Conservation (phyloP, 495 filamentous ascomycete genomes). For the Hypoxylon cercidicola region DNA sequence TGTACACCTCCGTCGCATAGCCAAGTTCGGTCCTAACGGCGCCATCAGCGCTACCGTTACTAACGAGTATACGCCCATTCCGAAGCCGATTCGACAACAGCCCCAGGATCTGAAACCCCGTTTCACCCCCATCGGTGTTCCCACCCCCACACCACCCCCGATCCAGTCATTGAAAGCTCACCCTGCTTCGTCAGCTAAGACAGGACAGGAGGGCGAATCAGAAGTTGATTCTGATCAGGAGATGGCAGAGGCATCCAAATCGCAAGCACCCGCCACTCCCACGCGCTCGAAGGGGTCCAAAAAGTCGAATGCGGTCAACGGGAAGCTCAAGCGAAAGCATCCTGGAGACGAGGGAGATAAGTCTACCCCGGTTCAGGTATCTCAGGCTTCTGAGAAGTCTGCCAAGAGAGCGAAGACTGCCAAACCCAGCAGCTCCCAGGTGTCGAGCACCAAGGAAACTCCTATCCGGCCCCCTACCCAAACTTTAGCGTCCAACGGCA, state of each 20-base stretch:
- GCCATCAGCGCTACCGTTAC: constrained; percentile 37
- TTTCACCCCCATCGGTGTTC: constrained; percentile 55
- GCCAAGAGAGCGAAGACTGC: constrained; percentile 38
- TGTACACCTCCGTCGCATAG: constrained; percentile 56
- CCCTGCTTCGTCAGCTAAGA: constrained; percentile 1
- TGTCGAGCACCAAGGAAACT: constrained; percentile 16
- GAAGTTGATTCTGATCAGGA: constrained; percentile 48
- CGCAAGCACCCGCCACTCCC: constrained; percentile 1
- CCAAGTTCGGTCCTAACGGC: constrained; percentile 49
- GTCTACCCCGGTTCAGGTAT: constrained; percentile 1
- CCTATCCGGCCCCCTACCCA: background rate
- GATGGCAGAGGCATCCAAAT: constrained; percentile 27
- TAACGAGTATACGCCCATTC: constrained; percentile 34
- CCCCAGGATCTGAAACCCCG: constrained; percentile 57
- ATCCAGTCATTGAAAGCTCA: background rate
- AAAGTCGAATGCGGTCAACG: constrained; percentile 30
- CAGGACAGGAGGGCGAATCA: constrained; percentile 36
- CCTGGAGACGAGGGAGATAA: constrained; percentile 15
- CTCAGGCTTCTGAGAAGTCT: constrained; percentile 37
- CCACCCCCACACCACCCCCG: constrained; percentile 24
- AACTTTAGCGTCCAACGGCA: constrained; percentile 12
- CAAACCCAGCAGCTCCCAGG: constrained; percentile 1
- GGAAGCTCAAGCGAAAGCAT: constrained; percentile 43
- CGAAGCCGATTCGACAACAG: constrained; percentile 53
- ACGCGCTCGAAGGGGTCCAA: constrained; percentile 29